phyloP scores from a whole-genome alignment of 441 rosid genomes.

The Euphorbia corollata region DNA sequence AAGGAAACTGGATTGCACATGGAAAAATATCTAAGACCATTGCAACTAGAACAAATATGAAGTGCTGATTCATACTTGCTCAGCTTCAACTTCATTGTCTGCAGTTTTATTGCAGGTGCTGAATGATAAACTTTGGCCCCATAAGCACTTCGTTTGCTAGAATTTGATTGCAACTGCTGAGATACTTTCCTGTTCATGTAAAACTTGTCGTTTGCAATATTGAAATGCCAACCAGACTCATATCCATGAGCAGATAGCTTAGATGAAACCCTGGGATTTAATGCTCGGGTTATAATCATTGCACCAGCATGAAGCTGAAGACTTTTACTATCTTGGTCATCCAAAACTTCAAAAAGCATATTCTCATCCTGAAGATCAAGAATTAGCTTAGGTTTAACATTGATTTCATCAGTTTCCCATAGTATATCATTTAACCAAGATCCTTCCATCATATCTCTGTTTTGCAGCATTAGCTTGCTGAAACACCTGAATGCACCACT shows the following conservation, averaged over 20 bases:
- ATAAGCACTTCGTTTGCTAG: constrained; percentile 67
- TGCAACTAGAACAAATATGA: background rate
- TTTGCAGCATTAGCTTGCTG: constrained; percentile 46
- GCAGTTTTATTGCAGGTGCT: constrained; percentile 92
- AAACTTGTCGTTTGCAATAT: constrained; percentile 92
- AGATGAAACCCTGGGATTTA: constrained; percentile 42
- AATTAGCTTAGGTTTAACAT: constrained; percentile 66
- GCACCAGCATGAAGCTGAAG: constrained; percentile 93
- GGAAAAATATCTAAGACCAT: background rate
- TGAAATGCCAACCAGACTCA: constrained; percentile 71
- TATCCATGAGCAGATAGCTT: constrained; percentile 42
- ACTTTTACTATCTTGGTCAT: constrained; percentile 54
- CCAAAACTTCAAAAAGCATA: constrained; percentile 87
- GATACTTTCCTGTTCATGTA: constrained; percentile 78
- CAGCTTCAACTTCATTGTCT: constrained; percentile 83
- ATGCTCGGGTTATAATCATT: constrained; percentile 64
- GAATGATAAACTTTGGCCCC: constrained; percentile 86
- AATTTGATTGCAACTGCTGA: constrained; percentile 76
- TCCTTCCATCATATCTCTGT: constrained; percentile 58
- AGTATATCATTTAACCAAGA: constrained; percentile 78
- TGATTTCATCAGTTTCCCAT: constrained; percentile 59
- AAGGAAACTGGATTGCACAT: background rate
- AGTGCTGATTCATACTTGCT: constrained; percentile 70
- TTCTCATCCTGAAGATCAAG: constrained; percentile 93
- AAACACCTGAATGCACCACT: constrained; percentile 42